Base-by-base conservation (phyloP, 1,284 basidiomycete species). In the Flammula alnicola region DNA sequence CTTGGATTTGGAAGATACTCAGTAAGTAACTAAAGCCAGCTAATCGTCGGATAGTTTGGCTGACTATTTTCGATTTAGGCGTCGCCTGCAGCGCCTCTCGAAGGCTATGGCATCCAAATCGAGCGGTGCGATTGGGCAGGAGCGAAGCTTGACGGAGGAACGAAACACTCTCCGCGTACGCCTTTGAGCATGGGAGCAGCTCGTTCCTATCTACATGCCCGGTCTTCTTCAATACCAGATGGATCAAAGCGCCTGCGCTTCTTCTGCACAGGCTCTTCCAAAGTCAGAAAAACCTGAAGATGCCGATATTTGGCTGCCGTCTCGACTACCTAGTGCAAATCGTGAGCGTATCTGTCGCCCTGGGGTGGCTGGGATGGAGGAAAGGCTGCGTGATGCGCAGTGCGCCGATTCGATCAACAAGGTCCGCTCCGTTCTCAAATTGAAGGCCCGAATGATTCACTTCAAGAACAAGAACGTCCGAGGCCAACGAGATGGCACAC, bases 391-490 rank as follows among this genome's bases (percentile, higher is more conserved):
- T 2, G 7, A 44, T 32, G 53, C 47, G 1, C 57, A 57, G 25
- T 51, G 49, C 10, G 19, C 36, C n/a, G 57, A 51, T 27, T 33
- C 49, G 4, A 23, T 51, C 2, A 38, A 51, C 7, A 47, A 50
- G 8, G 33, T 59, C 19, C 38, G 54, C 4, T 25, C 49, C 35
- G 17, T 23, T 3, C 48, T 59, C 6, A 50, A 50, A 17, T 19
- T 59, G 4, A 31, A 41, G 9, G 17, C 51, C 12, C 48, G 43
- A 14, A n/a, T 59, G 8, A 32, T 37, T 20, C 36, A 44, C 12
- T 43, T 53, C 38, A 60, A 58, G 43, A 27, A 51, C 1, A 29
- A 40, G 3, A 54, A 47, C 27, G 40, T 47, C 29, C 45, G 50
- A 1, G 58, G 58, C 0, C 49, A 53, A 29, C 37, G 31, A 2